Evolutionary conservation across 75 land plant species (phyloP).

Genomic region (Selaginella tamariscina): DNA sequence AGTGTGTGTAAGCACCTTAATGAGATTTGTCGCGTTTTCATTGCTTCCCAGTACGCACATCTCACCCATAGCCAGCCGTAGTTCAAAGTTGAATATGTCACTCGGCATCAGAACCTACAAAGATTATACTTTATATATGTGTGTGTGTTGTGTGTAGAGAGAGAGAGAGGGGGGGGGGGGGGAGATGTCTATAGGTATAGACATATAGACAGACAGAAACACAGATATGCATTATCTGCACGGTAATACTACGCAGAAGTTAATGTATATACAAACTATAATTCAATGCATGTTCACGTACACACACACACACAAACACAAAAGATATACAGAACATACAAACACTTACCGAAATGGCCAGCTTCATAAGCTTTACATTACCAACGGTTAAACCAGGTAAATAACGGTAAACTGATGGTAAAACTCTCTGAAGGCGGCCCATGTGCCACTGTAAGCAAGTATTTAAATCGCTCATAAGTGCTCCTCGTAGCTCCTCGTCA

Average conservation of each 20-base stretch:
- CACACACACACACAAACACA: no score
- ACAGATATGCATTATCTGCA: conserved; percentile 22
- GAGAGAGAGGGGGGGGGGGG: no score
- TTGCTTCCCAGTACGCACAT: conserved; percentile 33
- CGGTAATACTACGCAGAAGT: no score
- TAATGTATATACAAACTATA: no score
- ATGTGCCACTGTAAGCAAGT: conserved; percentile 33
- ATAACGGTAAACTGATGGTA: conserved; percentile 29
- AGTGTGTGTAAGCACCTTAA: no score
- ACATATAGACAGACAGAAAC: no score
- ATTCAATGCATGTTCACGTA: no score
- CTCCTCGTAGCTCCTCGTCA: conserved; percentile 8
- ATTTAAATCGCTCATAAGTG: conserved; percentile 26
- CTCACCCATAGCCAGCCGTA: conserved; percentile 30
- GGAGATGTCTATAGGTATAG: no score
- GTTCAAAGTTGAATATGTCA: conserved; percentile 28
- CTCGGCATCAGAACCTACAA: conserved; percentile 26
- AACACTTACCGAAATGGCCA: neutral
- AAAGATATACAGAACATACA: no score
- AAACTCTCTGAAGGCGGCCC: conserved; percentile 17
- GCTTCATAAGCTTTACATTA: conserved; percentile 19
- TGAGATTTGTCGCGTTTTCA: conserved; percentile 19
- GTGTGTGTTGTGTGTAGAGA: no score
- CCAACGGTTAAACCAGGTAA: conserved; percentile 38
- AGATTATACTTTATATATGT: no score